phyloP scores from a whole-genome alignment of 805 yeast genomes.

The Brettanomyces bruxellensis region DNA sequence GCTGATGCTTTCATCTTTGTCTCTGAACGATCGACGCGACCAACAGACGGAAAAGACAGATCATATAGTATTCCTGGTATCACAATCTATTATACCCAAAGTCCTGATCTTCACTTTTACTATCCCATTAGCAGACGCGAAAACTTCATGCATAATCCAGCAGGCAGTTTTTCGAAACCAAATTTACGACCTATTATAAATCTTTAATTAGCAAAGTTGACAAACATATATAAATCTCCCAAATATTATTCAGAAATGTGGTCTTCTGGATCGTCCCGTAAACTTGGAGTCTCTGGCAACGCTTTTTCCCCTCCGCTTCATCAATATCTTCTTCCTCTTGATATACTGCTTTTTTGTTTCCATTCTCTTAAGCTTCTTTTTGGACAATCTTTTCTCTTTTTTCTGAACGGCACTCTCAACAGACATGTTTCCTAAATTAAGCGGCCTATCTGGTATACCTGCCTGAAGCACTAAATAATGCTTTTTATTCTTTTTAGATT shows the following conservation, averaged over 20 bases:
- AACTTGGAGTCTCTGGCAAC: constrained; percentile 89
- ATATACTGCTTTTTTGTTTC: constrained; percentile 80
- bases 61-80: too few species aligned
- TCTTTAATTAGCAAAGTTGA: too few species aligned
- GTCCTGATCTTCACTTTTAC: too few species aligned
- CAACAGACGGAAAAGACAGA: too few species aligned
- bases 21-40: too few species aligned
- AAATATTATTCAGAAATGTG: constrained; percentile 38
- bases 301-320: constrained; percentile 81
- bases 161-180: too few species aligned
- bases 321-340: constrained; percentile 83
- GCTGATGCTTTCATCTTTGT: too few species aligned
- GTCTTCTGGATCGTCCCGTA: constrained; percentile 77
- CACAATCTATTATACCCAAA: too few species aligned
- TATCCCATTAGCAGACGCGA: too few species aligned
- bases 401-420: constrained; percentile 53
- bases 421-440: constrained; percentile 72
- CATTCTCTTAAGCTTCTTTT: constrained; percentile 40
- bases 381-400: constrained; percentile 31
- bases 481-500: constrained; percentile 83
- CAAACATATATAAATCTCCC: too few species aligned
- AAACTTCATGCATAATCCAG: too few species aligned
- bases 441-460: constrained; percentile 63
- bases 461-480: constrained; percentile 86
- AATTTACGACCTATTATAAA: too few species aligned